phyloP scores from a whole-genome alignment of 2,329 filamentous ascomycete species.

The Colletotrichum australisinense region DNA sequence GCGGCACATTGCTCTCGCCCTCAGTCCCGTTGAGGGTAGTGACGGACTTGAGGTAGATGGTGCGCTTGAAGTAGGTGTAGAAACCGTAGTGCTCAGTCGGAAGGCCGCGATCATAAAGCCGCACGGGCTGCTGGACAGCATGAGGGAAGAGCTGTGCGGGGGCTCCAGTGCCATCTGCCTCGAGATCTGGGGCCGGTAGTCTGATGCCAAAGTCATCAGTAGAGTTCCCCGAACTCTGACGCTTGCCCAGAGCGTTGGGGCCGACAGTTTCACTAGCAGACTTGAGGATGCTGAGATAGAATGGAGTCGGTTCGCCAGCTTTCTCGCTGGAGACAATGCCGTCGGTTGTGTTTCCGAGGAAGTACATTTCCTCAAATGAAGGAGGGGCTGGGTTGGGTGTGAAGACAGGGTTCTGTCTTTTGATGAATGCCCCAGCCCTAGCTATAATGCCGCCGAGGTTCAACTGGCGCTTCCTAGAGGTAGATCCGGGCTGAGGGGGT shows the following conservation, averaged over 20 bases:
- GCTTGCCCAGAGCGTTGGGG: conserved; percentile 41
- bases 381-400: conserved; percentile 68
- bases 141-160: conserved; percentile 78
- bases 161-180: conserved; percentile 77
- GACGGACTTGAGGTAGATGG: conserved; percentile 80
- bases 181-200: conserved; percentile 73
- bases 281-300: conserved; percentile 81
- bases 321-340: conserved; percentile 73
- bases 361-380: conserved; percentile 76
- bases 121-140: conserved; percentile 80
- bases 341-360: conserved; percentile 89
- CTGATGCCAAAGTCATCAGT: conserved; percentile 7
- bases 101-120: conserved; percentile 85
- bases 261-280: conserved; percentile 51
- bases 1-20: conserved; percentile 52
- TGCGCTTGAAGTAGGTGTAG: conserved; percentile 91
- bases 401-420: conserved; percentile 48
- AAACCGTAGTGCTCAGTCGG: conserved; percentile 91
- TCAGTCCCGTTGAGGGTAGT: conserved; percentile 57
- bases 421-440: conserved; percentile 32
- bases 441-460: conserved; percentile 25
- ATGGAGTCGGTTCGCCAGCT: conserved; percentile 87
- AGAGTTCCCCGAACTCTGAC: conserved; percentile 41
- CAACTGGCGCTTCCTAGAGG: conserved; percentile 1
- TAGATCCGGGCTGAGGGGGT: conserved; percentile 41